These are phyloP conservation scores for Zygosaccharomyces pseudorouxii DNA, from an alignment of 805 yeast genomes.

Conservation along the genomic window DNA sequence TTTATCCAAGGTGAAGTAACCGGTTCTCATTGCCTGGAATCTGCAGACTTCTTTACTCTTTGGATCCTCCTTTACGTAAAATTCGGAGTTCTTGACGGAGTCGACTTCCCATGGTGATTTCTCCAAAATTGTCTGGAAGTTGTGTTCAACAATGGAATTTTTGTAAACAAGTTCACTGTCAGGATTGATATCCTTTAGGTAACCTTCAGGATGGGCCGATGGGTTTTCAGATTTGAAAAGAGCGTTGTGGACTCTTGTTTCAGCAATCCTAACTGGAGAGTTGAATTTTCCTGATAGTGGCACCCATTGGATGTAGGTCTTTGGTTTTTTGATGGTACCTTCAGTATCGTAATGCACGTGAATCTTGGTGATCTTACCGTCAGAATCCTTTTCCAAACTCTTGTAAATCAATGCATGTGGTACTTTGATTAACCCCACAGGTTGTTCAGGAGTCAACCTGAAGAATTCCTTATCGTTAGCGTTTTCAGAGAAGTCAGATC, in stretches of 20 bases:
- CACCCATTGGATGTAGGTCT: constrained; percentile 96
- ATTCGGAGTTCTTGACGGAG: constrained; percentile 54
- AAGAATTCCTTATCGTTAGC: constrained; percentile 64
- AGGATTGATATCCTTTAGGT: constrained; percentile 74
- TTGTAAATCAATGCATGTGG: constrained; percentile 76
- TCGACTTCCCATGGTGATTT: constrained; percentile 73
- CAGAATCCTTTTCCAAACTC: constrained; percentile 50
- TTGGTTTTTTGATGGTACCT: constrained; percentile 65
- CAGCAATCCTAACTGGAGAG: constrained; percentile 62
- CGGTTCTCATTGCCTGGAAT: constrained; percentile 96
- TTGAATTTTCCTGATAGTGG: constrained; percentile 59
- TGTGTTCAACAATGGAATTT: constrained; percentile 72
- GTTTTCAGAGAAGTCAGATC: constrained; percentile 76
- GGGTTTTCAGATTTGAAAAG: constrained; percentile 92
- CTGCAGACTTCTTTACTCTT: constrained; percentile 75
- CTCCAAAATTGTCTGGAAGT: constrained; percentile 59
- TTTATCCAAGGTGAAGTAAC: constrained; percentile 87
- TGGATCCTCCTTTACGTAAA: constrained; percentile 63
- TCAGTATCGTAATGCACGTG: constrained; percentile 78
- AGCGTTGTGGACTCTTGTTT: constrained; percentile 83
- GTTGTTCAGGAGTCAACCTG: constrained; percentile 89
- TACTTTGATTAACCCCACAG: constrained; percentile 91
- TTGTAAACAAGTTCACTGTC: constrained; percentile 65
- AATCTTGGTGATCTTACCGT: constrained; percentile 63
- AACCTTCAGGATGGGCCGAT: constrained; percentile 81